Evolutionary conservation across 1,284 basidiomycete genomes (phyloP).

Genomic region (Malassezia slooffiae): DNA sequence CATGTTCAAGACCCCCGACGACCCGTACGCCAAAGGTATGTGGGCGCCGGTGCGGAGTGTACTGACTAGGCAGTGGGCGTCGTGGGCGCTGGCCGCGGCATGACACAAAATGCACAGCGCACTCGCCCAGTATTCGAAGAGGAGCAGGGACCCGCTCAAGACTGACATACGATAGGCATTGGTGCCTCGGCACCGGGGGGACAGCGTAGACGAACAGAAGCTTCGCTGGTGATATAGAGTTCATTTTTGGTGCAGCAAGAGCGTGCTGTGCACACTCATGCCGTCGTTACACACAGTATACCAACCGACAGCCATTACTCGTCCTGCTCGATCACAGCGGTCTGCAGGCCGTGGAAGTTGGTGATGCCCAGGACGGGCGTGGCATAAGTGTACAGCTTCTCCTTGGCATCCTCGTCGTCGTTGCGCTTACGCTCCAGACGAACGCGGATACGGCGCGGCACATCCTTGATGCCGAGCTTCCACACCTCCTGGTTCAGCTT

Average conservation of each 20-base stretch:
- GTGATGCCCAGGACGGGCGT: slow-evolving; percentile 43
- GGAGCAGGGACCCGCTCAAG: too few species aligned
- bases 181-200: too few species aligned
- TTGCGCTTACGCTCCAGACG: slow-evolving; percentile 46
- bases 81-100: slow-evolving; percentile 5
- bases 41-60: slow-evolving; percentile 15
- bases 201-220: too few species aligned
- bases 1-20: slow-evolving; percentile 93
- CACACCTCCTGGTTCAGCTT: slow-evolving; percentile 47
- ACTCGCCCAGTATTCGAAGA: background rate
- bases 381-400: slow-evolving; percentile 46
- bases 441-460: slow-evolving; percentile 42
- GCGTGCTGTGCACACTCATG: too few species aligned
- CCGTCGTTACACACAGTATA: background rate
- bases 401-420: slow-evolving; percentile 47
- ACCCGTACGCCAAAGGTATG: slow-evolving; percentile 71
- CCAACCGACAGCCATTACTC: slow-evolving; percentile 4
- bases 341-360: slow-evolving; percentile 44
- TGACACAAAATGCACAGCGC: slow-evolving; percentile 7
- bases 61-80: background rate
- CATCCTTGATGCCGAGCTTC: slow-evolving; percentile 46
- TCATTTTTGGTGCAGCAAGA: slow-evolving; percentile 9
- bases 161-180: too few species aligned
- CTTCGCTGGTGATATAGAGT: slow-evolving; percentile 3
- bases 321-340: slow-evolving; percentile 44